Evolutionary conservation across 768 basidiomycete genomes (phyloP), one percentile per base, ranked within the genome.

Genomic region (Boletus subcaerulescens): DNA sequence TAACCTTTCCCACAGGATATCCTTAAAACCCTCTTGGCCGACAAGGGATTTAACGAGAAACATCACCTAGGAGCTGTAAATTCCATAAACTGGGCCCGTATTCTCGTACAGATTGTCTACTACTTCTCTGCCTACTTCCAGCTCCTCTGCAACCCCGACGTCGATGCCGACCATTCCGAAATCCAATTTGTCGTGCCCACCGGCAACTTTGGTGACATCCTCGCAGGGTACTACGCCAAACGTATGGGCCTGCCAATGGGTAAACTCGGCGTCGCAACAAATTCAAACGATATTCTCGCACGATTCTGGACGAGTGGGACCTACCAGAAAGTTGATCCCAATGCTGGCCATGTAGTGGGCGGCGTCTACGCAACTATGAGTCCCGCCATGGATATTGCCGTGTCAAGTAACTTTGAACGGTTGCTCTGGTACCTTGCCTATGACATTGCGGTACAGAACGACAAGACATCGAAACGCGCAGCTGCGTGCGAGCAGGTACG

Each of bases 11-110:
- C 13, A 31, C 51, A 94, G 91, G 93, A 95, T 67, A 89, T 94
- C 59, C 91, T 98, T 58, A 98, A 98, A 76, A 77, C 88, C 0
- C 86, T 98, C 41, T 94, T 97, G 65, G 82, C 84, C 6, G 93
- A 97, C 75, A 77, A 76, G 50, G 77, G 79, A 22, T 99, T 99
- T 81, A 98, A 98, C 72, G 78, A 82, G 2, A 85, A 81, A 29
- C 92, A 98, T 73, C 85, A 82, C 47, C 84, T 99, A 9, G 97
- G 93, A 32, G 97, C 97, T 15, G 89, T 98, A 65, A 98, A 99
- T 74, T 96, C 93, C 22, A 98, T 98, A 77, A 99, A 99, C 79
- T 99, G 97, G 97, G 97, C 97, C 0, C 89, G 97, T 50, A 99
- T 99, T 65, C 89, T 98, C 59, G 94, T 95, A 2, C 97, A 99